Conservation (phyloP, 2,329 filamentous ascomycete species). For the Coniochaeta ligniaria region DNA sequence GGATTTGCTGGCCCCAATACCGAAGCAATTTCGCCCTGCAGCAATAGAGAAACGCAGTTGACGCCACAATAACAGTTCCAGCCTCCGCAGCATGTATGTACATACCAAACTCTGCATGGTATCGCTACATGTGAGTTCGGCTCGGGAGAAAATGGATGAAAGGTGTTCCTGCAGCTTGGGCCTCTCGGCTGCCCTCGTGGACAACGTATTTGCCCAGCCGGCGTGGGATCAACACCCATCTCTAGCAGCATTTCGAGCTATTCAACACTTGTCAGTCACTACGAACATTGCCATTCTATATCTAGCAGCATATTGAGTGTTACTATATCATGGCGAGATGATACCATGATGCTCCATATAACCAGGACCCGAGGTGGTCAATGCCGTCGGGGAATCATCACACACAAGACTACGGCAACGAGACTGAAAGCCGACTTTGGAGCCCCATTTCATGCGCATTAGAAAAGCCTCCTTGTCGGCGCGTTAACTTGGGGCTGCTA, state of each 20-base stretch:
- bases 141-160: not conserved
- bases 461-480: not conserved
- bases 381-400: not conserved
- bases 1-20: slow-evolving; percentile 15
- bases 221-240: not conserved
- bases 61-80: not conserved
- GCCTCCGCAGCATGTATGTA: not conserved
- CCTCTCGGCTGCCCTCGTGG: not conserved
- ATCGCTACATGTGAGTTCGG: not conserved
- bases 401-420: not conserved
- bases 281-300: not conserved
- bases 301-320: not conserved
- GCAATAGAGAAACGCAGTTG: not conserved
- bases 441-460: not conserved
- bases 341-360: not conserved
- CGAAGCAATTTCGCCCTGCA: slow-evolving; percentile 16
- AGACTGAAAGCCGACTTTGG: no score
- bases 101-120: no score
- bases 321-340: not conserved
- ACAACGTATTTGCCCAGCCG: not conserved
- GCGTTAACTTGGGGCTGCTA: not conserved
- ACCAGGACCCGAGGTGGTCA: not conserved
- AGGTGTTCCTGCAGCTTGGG: not conserved
- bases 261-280: not conserved
- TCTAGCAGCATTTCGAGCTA: not conserved